Percentiles rank a stretch among this genome's conserved stretches.
These are phyloP conservation scores for Coniochaeta prunicola DNA, from an alignment of 2,329 filamentous ascomycete genomes.

Conservation along the genomic window DNA sequence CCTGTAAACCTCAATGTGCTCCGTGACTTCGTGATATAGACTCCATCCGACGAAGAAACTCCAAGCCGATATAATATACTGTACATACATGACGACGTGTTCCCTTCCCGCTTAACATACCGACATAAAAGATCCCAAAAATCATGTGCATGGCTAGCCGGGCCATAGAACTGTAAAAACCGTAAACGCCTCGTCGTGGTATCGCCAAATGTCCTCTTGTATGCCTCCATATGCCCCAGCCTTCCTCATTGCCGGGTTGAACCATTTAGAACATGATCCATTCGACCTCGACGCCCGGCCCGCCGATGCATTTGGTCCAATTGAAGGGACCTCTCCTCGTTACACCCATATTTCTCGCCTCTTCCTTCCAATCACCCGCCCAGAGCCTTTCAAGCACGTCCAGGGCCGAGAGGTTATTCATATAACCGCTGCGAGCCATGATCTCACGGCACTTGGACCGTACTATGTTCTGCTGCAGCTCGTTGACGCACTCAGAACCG, in stretches of 20 bases:
- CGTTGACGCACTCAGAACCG: slow-evolving; percentile 81
- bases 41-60: not conserved
- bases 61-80: not conserved
- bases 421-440: slow-evolving; percentile 81
- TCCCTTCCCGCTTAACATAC: not conserved
- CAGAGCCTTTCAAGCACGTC: slow-evolving; percentile 83
- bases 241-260: not conserved
- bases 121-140: not conserved
- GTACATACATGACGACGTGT: not conserved
- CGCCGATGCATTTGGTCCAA: slow-evolving; percentile 51
- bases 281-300: slow-evolving; percentile 50
- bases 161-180: not conserved
- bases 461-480: slow-evolving; percentile 71
- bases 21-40: not conserved
- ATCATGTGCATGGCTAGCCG: not conserved
- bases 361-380: slow-evolving; percentile 45
- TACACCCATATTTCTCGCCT: slow-evolving; percentile 26
- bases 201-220: not conserved
- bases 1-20: not conserved
- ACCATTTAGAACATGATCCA: slow-evolving; percentile 57
- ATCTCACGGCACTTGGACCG: slow-evolving; percentile 78
- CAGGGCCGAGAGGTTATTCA: slow-evolving; percentile 83
- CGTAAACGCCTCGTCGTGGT: not conserved
- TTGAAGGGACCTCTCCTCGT: slow-evolving; percentile 44
- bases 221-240: not conserved